Evolutionary conservation across 2,329 filamentous ascomycete species (phyloP), one percentile per base, ranked within the genome.

Genomic region (Plectosphaerella plurivora): DNA sequence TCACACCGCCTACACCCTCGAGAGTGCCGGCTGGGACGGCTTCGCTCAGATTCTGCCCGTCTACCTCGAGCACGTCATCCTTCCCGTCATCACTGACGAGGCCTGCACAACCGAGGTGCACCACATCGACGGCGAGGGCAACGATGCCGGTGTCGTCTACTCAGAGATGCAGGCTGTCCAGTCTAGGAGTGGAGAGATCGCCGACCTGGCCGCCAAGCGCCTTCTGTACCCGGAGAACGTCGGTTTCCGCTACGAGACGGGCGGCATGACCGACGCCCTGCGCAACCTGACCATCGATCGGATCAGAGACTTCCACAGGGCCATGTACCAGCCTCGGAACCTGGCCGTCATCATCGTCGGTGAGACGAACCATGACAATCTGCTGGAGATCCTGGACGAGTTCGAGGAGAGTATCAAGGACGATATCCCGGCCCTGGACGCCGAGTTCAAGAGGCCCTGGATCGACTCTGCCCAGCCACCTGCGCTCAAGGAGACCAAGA

Each of bases 311-410:
- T 99, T 97, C 63, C 94, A 99, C 68, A 86, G 86, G 56, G 89
- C 92, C 58, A 97, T 99, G 93, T 99, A 99, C 65, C 93, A 97
- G 67, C 94, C 94, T 3, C 93, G 92, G 66, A 99, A 99, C 63
- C 75, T 99, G 54, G 95, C 92, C 58, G 74, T 99, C 25, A 82
- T 97, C 24, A 84, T 99, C 54, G 87, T 95, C n/a, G 94, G 94
- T 44, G 91, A 97, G 68, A 84, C 96, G 2, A 85, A 97, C 63
- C 89, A 97, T 64, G 73, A 82, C 0, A 80, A 95, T 61, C 79
- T 99, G 53, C 73, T 97, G 20, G 72, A 86, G 33, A 91, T 95
- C 46, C 73, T 99, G 35, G 90, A 96, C 62, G 77, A 85, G 22
- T 99, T 99, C 63, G 94, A 99, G 68, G 84, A 88, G 55, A 88